Evolutionary conservation across 129 eudicot genomes (phyloP).

Genomic region (Centella asiatica): DNA sequence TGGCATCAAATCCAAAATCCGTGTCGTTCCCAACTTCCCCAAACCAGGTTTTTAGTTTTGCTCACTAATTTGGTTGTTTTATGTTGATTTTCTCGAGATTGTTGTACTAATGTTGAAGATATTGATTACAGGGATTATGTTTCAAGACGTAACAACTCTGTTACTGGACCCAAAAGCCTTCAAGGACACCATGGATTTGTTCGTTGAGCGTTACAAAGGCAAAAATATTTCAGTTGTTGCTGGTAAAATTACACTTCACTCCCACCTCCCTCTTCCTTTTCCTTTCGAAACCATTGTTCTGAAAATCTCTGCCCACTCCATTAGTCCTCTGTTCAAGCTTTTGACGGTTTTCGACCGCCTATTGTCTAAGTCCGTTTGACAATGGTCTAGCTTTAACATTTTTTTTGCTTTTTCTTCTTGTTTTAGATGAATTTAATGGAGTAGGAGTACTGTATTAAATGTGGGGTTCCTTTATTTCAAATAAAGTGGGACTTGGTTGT

Average conservation of each 20-base stretch:
- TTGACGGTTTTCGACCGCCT: too few species aligned
- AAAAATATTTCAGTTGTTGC: slow-evolving; percentile 68
- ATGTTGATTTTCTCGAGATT: neutral
- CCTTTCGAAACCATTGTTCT: too few species aligned
- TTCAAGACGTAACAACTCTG: slow-evolving; percentile 82
- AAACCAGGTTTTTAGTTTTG: slow-evolving; percentile 46
- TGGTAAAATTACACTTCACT: slow-evolving; percentile 20
- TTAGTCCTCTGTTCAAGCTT: too few species aligned
- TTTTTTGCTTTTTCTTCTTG: too few species aligned
- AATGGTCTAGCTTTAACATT: too few species aligned
- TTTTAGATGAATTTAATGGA: too few species aligned
- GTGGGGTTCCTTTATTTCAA: neutral
- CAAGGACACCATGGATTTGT: slow-evolving; percentile 75
- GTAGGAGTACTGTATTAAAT: neutral
- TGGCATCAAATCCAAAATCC: slow-evolving; percentile 63
- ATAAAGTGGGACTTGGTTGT: slow-evolving; percentile 3
- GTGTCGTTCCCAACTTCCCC: slow-evolving; percentile 86
- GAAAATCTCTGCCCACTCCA: too few species aligned
- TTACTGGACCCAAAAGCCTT: slow-evolving; percentile 72
- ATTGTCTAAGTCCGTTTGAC: too few species aligned
- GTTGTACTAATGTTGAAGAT: slow-evolving; percentile 23
- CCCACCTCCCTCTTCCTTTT: neutral
- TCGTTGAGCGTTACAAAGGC: slow-evolving; percentile 67
- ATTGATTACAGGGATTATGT: slow-evolving; percentile 73
- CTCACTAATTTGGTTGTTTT: neutral